Percentiles rank a stretch among this genome's conserved stretches.
phyloP scores from a whole-genome alignment of 208 protist species.

The Wallacemonas sp. region DNA sequence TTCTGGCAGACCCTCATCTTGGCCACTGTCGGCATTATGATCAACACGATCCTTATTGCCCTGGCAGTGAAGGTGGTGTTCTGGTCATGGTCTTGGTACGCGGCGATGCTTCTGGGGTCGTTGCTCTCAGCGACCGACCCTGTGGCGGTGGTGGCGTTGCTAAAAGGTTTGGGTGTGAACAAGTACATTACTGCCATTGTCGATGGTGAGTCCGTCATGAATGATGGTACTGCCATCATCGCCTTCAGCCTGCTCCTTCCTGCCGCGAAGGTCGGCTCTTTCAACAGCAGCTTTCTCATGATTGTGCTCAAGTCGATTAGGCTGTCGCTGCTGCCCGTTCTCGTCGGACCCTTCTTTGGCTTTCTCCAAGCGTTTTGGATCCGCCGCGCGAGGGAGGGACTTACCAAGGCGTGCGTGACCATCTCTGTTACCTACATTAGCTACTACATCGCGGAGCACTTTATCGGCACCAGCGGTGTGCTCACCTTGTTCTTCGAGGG shows the following conservation, averaged over 20 bases:
- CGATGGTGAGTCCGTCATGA: constrained; percentile 89
- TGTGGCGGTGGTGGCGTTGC: constrained; percentile 86
- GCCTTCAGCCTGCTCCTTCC: constrained; percentile 76
- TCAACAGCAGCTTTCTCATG: constrained; percentile 28
- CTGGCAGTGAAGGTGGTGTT: constrained; percentile 51
- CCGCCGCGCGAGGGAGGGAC: constrained; percentile 38
- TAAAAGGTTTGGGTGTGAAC: constrained; percentile 81
- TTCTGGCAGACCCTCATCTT: constrained; percentile 67
- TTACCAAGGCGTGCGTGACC: constrained; percentile 76
- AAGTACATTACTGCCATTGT: constrained; percentile 80
- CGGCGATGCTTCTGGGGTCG: constrained; percentile 71
- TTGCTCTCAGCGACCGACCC: constrained; percentile 89
- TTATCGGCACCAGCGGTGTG: constrained; percentile 77
- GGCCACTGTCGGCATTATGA: constrained; percentile 73
- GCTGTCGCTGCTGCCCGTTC: constrained; percentile 53
- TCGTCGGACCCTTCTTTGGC: constrained; percentile 72
- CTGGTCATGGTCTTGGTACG: constrained; percentile 64
- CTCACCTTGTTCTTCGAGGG: constrained; percentile 85
- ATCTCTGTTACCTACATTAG: constrained; percentile 82
- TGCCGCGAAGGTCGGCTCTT: constrained; percentile 37
- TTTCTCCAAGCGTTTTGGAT: constrained; percentile 70
- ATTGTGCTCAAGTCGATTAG: constrained; percentile 48
- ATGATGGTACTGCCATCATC: constrained; percentile 92
- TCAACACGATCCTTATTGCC: constrained; percentile 71
- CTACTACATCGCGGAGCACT: constrained; percentile 75